Evolutionary conservation across 495 filamentous ascomycete species (phyloP).

Genomic region (Aspergillus cavernicola): DNA sequence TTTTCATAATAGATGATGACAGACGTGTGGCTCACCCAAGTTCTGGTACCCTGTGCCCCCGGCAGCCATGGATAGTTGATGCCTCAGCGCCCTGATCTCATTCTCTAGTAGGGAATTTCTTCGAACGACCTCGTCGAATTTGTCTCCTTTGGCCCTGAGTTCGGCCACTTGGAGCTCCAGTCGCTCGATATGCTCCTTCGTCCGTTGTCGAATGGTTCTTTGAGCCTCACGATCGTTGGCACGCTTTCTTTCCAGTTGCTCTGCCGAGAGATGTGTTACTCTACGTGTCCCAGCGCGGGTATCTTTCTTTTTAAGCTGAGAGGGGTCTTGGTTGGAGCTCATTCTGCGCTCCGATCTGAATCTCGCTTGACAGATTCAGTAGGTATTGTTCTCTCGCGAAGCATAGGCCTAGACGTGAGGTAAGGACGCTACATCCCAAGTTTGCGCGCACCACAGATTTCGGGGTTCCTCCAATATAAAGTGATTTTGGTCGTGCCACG

Average conservation of each 20-base stretch:
- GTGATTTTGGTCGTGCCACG: slow-evolving; percentile 22
- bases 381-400: slow-evolving; percentile 10
- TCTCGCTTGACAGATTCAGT: slow-evolving; percentile 1
- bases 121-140: slow-evolving; percentile 46
- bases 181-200: slow-evolving; percentile 55
- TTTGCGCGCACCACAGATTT: slow-evolving; percentile 12
- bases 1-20: not conserved
- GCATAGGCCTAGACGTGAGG: not conserved
- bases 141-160: slow-evolving; percentile 44
- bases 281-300: slow-evolving; percentile 58
- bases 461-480: slow-evolving; percentile 4
- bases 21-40: slow-evolving; percentile 11
- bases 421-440: slow-evolving; percentile 17
- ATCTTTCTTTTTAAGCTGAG: slow-evolving; percentile 33
- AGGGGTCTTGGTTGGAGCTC: slow-evolving; percentile 16
- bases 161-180: slow-evolving; percentile 50
- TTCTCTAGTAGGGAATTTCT: slow-evolving; percentile 52
- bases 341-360: slow-evolving; percentile 12
- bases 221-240: slow-evolving; percentile 64
- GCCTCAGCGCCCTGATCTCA: slow-evolving; percentile 45
- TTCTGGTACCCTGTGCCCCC: slow-evolving; percentile 15
- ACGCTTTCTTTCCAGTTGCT: slow-evolving; percentile 60
- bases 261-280: slow-evolving; percentile 53
- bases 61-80: slow-evolving; percentile 32
- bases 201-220: slow-evolving; percentile 57